phyloP scores from a whole-genome alignment of 495 filamentous ascomycete genomes.

The Daldinia childiae region DNA sequence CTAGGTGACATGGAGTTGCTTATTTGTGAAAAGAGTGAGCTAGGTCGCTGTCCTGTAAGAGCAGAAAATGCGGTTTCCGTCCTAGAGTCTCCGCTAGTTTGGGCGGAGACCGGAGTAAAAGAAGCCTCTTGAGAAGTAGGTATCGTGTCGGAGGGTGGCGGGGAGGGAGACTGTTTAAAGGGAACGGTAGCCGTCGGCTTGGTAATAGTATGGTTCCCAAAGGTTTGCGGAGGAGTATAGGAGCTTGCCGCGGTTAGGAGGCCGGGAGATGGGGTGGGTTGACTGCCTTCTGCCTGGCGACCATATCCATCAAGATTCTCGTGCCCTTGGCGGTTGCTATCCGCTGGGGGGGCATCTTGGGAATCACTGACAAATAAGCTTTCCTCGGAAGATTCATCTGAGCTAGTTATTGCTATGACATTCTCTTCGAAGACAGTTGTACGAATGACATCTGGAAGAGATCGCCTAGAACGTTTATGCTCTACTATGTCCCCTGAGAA shows the following conservation, averaged over 20 bases:
- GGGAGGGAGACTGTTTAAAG: neutral
- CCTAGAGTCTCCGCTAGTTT: neutral
- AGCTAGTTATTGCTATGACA: neutral
- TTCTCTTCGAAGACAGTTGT: slow-evolving; percentile 54
- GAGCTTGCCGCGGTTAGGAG: neutral
- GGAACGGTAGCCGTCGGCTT: neutral
- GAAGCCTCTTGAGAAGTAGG: slow-evolving; percentile 3
- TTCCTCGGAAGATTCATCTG: slow-evolving; percentile 4
- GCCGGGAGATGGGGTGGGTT: neutral
- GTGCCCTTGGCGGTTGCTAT: slow-evolving; percentile 8
- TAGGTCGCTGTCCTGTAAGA: neutral
- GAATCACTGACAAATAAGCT: slow-evolving; percentile 49
- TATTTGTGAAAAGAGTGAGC: slow-evolving; percentile 8
- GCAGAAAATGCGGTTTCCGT: neutral
- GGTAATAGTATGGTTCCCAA: slow-evolving; percentile 16
- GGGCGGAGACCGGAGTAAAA: neutral
- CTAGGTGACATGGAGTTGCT: neutral
- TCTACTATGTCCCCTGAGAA: slow-evolving; percentile 59
- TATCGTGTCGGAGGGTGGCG: neutral
- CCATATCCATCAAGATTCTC: neutral
- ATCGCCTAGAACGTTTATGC: slow-evolving; percentile 55
- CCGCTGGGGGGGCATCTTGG: slow-evolving; percentile 7
- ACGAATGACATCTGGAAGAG: slow-evolving; percentile 56
- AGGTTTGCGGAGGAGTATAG: neutral
- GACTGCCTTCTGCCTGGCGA: slow-evolving; percentile 3